Evolutionary conservation across 1,284 basidiomycete species (phyloP).

Genomic region (Pascua guehoae): DNA sequence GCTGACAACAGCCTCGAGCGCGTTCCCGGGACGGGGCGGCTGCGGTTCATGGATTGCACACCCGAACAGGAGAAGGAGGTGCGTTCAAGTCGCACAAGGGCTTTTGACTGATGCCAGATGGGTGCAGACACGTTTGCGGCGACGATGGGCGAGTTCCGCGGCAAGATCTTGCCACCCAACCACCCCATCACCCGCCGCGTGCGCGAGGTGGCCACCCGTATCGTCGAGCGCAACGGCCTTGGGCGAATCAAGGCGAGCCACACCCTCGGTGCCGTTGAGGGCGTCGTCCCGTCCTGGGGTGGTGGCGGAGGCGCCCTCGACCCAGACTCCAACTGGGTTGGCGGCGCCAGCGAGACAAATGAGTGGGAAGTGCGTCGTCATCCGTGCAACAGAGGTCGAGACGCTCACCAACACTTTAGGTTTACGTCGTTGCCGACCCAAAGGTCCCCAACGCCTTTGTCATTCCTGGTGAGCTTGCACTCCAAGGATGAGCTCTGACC

Average conservation of each 20-base stretch:
- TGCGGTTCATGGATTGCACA: constrained; percentile 76
- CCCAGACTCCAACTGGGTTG: background rate
- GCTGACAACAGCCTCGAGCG: constrained; percentile 61
- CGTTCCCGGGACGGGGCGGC: constrained; percentile 75
- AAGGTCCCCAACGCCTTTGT: constrained; percentile 77
- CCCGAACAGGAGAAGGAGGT: constrained; percentile 58
- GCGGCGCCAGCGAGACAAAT: background rate
- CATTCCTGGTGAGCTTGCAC: constrained; percentile 56
- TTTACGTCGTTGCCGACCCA: constrained; percentile 75
- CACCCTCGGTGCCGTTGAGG: constrained; percentile 38
- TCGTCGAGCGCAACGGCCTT: constrained; percentile 68
- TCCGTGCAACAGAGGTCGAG: background rate
- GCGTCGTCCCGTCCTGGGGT: constrained; percentile 29
- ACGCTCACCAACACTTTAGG: constrained; percentile 42
- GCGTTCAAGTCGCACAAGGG: constrained; percentile 7
- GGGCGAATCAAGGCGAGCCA: constrained; percentile 56
- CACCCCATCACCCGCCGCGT: constrained; percentile 68
- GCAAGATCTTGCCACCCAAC: constrained; percentile 59
- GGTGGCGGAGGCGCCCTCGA: constrained; percentile 16
- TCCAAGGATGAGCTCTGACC: background rate
- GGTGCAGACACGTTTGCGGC: constrained; percentile 10
- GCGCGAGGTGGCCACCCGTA: constrained; percentile 64
- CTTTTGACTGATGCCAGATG: constrained; percentile 6
- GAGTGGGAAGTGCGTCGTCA: constrained; percentile 46
- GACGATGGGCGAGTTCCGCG: constrained; percentile 16